phyloP scores from a whole-genome alignment of 1,284 basidiomycete genomes.

The Lentinus polychrous region DNA sequence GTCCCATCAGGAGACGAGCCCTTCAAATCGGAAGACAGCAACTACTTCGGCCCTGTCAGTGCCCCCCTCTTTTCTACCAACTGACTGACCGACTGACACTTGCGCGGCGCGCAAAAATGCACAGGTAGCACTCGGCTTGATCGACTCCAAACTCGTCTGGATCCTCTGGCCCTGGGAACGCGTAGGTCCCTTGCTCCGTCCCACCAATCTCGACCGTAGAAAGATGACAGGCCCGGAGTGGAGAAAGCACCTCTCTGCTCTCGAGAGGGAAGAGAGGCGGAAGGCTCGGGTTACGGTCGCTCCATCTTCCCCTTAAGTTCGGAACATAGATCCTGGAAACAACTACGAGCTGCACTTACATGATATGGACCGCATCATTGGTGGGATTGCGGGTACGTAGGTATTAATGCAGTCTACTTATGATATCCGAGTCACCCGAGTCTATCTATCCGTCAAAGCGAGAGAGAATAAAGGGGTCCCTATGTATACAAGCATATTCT shows the following conservation, averaged over 20 bases:
- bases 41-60: slow-evolving; percentile 63
- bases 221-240: slow-evolving; percentile 32
- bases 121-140: slow-evolving; percentile 56
- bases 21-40: slow-evolving; percentile 66
- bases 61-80: background rate
- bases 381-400: no score
- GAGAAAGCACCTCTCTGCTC: slow-evolving; percentile 37
- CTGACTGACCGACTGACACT: background rate
- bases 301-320: background rate
- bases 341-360: no score
- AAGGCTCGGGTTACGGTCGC: slow-evolving; percentile 33
- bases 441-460: background rate
- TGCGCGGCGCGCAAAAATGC: no score
- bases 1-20: slow-evolving; percentile 47
- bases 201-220: slow-evolving; percentile 19
- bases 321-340: no score
- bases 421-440: background rate
- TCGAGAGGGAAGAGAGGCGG: slow-evolving; percentile 39
- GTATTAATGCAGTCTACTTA: no score
- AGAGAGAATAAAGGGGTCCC: background rate
- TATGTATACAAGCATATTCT: slow-evolving; percentile 8
- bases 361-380: no score
- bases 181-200: slow-evolving; percentile 34
- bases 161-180: slow-evolving; percentile 60
- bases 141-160: slow-evolving; percentile 54